Conservation (phyloP, 2,329 filamentous ascomycete genomes). For the Beauveria sp. region DNA sequence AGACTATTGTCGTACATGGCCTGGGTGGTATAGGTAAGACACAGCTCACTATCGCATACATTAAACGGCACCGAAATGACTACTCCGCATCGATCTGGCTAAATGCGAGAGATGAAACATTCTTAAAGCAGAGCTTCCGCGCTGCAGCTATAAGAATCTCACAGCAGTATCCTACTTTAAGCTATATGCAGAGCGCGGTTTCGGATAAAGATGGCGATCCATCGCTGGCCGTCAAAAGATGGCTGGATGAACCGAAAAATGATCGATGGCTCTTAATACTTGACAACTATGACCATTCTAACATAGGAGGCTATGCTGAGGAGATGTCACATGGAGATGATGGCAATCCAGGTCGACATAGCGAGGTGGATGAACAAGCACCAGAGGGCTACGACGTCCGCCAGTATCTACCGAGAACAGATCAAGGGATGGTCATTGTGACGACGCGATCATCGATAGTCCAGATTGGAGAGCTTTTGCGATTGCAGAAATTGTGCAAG, state of each 20-base stretch:
- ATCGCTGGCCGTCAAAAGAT: conserved; percentile 27
- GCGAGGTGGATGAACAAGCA: neutral
- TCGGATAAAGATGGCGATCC: conserved; percentile 19
- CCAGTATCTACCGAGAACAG: conserved; percentile 21
- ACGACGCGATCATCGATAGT: conserved; percentile 29
- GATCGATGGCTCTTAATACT: conserved; percentile 31
- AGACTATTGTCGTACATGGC: conserved; percentile 18
- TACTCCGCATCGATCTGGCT: conserved; percentile 37
- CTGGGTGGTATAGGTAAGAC: conserved; percentile 39
- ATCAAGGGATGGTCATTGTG: conserved; percentile 34
- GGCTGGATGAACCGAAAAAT: conserved; percentile 28
- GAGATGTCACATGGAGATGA: neutral
- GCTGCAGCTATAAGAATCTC: conserved; percentile 22
- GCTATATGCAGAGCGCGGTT: conserved; percentile 17
- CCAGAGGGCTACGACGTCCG: conserved; percentile 24
- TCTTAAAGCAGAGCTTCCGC: conserved; percentile 28
- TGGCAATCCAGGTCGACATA: neutral
- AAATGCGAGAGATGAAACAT: conserved; percentile 28
- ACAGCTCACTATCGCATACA: conserved; percentile 31
- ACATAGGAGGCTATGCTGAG: neutral
- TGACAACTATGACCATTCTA: conserved; percentile 34
- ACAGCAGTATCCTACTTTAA: conserved; percentile 18
- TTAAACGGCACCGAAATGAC: conserved; percentile 23
- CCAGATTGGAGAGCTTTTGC: conserved; percentile 16
- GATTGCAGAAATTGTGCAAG: conserved; percentile 23